Evolutionary conservation across 1,284 basidiomycete species (phyloP).

Genomic region (Ceratobasidium theobromae): DNA sequence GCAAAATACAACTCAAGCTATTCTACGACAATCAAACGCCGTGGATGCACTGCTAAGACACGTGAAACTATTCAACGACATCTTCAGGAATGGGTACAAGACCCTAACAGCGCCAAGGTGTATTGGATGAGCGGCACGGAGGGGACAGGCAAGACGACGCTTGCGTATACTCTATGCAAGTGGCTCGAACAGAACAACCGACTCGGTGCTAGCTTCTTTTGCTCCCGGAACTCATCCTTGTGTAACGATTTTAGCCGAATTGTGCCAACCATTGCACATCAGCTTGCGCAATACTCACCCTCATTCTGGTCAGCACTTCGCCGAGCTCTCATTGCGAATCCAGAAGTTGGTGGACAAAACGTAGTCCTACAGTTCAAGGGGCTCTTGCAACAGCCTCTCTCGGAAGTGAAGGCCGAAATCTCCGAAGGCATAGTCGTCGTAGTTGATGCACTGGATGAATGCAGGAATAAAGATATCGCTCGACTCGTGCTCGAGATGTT

Average conservation of each 20-base stretch:
- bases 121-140: constrained; percentile 39
- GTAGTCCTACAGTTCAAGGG: constrained; percentile 4
- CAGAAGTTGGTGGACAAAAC: background rate
- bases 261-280: constrained; percentile 24
- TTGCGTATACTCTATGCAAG: constrained; percentile 38
- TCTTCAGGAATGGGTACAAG: constrained; percentile 31
- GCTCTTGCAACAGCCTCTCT: background rate
- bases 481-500: background rate
- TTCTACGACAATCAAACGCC: background rate
- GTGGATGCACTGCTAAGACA: background rate
- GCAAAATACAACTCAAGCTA: background rate
- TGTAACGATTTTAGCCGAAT: background rate
- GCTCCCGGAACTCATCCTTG: constrained; percentile 36
- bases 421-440: constrained; percentile 2
- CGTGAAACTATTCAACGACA: background rate
- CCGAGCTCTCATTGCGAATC: background rate
- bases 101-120: constrained; percentile 22
- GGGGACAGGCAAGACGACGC: constrained; percentile 39
- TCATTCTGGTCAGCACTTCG: background rate
- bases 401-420: background rate
- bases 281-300: constrained; percentile 9
- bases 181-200: constrained; percentile 1
- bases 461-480: background rate
- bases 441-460: constrained; percentile 30
- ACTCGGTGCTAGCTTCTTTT: constrained; percentile 42